Base-by-base conservation (phyloP, 2,329 filamentous ascomycete genomes). In the Lecanicillium sp. region DNA sequence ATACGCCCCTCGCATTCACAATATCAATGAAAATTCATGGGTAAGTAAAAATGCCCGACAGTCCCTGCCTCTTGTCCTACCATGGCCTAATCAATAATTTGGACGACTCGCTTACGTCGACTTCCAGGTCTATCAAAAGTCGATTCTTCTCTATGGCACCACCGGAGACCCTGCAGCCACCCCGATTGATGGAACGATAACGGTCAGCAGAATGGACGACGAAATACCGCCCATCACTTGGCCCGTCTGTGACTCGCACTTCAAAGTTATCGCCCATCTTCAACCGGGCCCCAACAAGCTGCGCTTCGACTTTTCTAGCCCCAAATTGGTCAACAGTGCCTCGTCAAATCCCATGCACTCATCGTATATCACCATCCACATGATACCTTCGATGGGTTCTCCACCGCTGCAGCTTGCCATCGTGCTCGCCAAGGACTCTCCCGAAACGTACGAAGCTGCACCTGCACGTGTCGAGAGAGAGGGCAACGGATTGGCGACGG, bases 321-420 rank as follows among this genome's bases (percentile, higher is more conserved):
- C 87, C 4, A 94, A 93, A 64, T 73, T 93, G 24, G 81, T 84
- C 17, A 81, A 86, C 50, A 81, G 77, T 62, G 79, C 77, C 53
- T 77, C 77, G 20, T 83, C 76, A 20, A 84, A 81, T 59, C 82
- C 77, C 33, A 77, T 86, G 17, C 90, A 96, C 66, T 83, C 85
- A 0, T 85, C 88, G 1, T 88, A 85, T 68, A 73, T 95, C 38
- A 87, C 83, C 52, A 74, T 96, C 54, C 90, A 95, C 64, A 95
- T 93, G 75, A 77, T 96, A 8, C 88, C 90, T 2, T 72, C 90
- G 12, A 83, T 78, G 52, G 84, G 83, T 52, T 72, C 84, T 1
- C 91, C 93, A 3, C 93, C 93, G 6, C 71, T 98, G 24, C 90
- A 97, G 57, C 75, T 98, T 43, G 91, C 88, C 17, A 88, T 97